A percentile compares a stretch with the other conserved stretches of the same genome.
Evolutionary conservation across 192 early-diverging fungal species (phyloP).

Genomic region (Coemansia sp.): DNA sequence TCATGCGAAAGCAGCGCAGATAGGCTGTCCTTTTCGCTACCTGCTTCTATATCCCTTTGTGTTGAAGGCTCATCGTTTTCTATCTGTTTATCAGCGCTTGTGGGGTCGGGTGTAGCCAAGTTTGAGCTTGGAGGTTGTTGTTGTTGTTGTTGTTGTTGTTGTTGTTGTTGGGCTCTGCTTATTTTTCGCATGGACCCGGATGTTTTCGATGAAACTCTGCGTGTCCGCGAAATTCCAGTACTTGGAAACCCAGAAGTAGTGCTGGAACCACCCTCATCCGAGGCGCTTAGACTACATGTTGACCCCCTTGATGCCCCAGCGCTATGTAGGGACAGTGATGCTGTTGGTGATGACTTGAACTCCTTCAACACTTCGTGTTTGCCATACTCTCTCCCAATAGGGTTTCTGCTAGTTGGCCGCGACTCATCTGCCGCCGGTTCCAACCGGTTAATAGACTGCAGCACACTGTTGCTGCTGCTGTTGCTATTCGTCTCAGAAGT

Average conservation of each 20-base stretch:
- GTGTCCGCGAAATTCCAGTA: slow-evolving; percentile 38
- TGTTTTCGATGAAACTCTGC: slow-evolving; percentile 14
- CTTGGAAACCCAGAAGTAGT: slow-evolving; percentile 31
- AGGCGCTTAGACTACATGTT: neutral
- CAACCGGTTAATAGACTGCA: slow-evolving; percentile 29
- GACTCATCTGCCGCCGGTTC: slow-evolving; percentile 31
- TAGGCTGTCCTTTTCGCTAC: neutral
- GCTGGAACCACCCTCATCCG: neutral
- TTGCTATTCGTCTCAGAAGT: neutral
- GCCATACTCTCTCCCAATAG: slow-evolving; percentile 10
- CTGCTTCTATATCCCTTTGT: neutral
- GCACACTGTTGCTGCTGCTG: slow-evolving; percentile 6
- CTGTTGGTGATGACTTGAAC: slow-evolving; percentile 16
- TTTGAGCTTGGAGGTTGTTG: neutral
- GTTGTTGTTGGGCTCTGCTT: neutral
- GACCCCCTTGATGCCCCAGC: neutral
- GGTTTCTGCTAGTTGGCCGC: slow-evolving; percentile 8
- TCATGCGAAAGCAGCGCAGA: slow-evolving; percentile 22
- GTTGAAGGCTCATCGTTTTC: neutral
- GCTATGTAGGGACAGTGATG: neutral
- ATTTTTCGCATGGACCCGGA: neutral
- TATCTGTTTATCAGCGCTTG: neutral
- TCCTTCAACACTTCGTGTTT: slow-evolving; percentile 35
- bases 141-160: neutral
- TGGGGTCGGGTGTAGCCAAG: no score